Conservation (phyloP, 2,329 filamentous ascomycete species). For the Beauveria rudraprayagi region DNA sequence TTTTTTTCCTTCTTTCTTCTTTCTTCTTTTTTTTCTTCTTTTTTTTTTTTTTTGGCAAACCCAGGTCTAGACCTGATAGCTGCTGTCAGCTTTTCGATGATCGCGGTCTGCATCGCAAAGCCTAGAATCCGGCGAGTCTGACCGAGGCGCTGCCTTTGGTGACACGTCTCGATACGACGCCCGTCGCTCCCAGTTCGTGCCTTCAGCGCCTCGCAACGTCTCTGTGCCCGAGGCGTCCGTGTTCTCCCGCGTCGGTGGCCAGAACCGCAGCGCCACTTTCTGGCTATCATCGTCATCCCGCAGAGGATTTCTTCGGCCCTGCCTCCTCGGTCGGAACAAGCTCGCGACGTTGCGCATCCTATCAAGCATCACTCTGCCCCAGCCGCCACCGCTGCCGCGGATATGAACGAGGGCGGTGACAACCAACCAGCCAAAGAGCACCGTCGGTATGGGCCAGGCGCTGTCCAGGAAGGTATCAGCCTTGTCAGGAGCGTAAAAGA, state of each 20-base stretch:
- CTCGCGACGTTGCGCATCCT: background rate
- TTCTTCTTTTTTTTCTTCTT: no score
- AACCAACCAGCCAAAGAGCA: slow-evolving; percentile 26
- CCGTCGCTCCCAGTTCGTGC: background rate
- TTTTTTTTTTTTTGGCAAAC: background rate
- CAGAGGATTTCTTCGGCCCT: background rate
- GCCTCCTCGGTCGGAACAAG: background rate
- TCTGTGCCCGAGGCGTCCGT: background rate
- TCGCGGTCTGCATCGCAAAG: background rate
- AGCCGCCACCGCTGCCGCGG: slow-evolving; percentile 17
- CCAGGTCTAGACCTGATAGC: background rate
- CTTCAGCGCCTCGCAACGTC: background rate
- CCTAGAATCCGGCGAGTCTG: background rate
- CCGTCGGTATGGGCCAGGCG: slow-evolving; percentile 26
- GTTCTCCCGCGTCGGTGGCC: background rate
- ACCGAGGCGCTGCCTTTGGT: background rate
- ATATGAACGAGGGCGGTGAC: slow-evolving; percentile 27
- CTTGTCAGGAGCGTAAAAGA: slow-evolving; percentile 17
- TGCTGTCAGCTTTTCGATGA: background rate
- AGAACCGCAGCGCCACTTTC: background rate
- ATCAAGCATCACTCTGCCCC: slow-evolving; percentile 11
- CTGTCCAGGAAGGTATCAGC: slow-evolving; percentile 18
- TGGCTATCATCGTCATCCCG: background rate
- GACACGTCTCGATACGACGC: background rate
- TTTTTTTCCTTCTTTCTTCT: no score